Conservation (phyloP, 2,329 filamentous ascomycete species). For the Colletotrichum viniferum region DNA sequence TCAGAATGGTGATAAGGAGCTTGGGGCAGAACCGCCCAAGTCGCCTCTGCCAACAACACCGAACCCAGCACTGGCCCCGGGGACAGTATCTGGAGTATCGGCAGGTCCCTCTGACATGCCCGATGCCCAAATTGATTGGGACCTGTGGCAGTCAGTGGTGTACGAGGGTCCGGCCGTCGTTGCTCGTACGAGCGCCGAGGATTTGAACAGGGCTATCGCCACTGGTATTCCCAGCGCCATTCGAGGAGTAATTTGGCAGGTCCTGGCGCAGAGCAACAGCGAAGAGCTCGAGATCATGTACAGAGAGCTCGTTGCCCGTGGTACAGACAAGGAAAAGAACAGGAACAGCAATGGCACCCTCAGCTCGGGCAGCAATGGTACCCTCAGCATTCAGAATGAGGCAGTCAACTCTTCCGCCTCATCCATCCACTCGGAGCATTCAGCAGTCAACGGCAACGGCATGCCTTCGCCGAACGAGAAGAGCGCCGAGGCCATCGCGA, state of each 20-base stretch:
- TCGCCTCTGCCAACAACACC: constrained; percentile 64
- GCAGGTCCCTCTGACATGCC: constrained; percentile 73
- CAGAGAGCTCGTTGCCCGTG: constrained; percentile 76
- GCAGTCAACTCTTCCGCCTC: constrained; percentile 79
- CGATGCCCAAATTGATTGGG: constrained; percentile 92
- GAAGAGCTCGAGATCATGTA: constrained; percentile 89
- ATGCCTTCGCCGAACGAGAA: constrained; percentile 62
- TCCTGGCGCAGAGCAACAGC: constrained; percentile 93
- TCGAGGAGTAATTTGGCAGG: constrained; percentile 98
- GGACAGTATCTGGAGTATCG: constrained; percentile 82
- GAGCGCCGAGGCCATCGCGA: constrained; percentile 66
- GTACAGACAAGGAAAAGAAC: constrained; percentile 80
- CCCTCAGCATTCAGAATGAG: constrained; percentile 66
- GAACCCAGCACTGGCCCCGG: constrained; percentile 76
- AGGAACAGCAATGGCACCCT: constrained; percentile 59
- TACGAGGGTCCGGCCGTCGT: constrained; percentile 92
- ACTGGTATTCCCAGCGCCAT: constrained; percentile 94
- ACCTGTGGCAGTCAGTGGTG: constrained; percentile 95
- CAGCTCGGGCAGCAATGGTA: constrained; percentile 58
- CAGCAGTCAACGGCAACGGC: constrained; percentile 63
- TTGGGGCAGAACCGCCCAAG: constrained; percentile 15
- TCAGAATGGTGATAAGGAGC: constrained; percentile 23
- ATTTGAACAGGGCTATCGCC: constrained; percentile 88
- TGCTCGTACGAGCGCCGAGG: constrained; percentile 84
- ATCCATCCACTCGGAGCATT: constrained; percentile 80